Base-by-base conservation (phyloP, 176 grass and related monocot genomes). In the Oryza meridionalis region DNA sequence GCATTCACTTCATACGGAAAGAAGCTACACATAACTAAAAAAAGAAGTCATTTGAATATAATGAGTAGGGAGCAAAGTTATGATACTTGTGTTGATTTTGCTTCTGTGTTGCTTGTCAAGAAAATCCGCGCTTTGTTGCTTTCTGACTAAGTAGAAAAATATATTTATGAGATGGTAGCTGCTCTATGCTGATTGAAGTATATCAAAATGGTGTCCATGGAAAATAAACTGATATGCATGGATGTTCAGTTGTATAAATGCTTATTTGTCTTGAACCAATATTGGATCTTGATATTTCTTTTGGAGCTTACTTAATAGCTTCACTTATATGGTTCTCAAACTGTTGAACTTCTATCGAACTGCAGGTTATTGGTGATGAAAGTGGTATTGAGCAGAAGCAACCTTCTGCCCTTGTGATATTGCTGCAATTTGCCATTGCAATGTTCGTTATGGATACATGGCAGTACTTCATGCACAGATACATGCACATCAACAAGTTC, bases 391-490 rank as follows among this genome's bases (percentile, higher is more conserved):
- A 7, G 83, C 85, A 47, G 38, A 69, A 88, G 65, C 91, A 94
- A 72, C 89, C 94, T 67, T 64, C 91, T 64, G 69, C 40, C 10
- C 26, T 75, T 35, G 75, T 91, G 55, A 88, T 94, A 81, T 69
- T 55, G 12, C 67, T 88, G 25, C 93, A 95, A 76, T 92, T 92
- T 73, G 22, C 88, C 12, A 25, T 86, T 63, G 93, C 85, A 19
- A 97, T 97, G 94, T 33, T 91, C 50, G 89, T 97, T 42, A 86
- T 97, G 92, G 94, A 97, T 46, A 92, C 94, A 78, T 97, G 94
- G 94, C 94, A 97, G 73, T 94, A 97, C 65, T 97, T 97, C 80
- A 92, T 94, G 85, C 94, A 97, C 83, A 80, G 94, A 80, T 97
- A 90, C 81, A 97, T 97, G 92, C 92, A 97, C 88, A 67, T 80